Conservation (phyloP, 192 early-diverging fungal species). For the Polychytrium aggregatum region DNA sequence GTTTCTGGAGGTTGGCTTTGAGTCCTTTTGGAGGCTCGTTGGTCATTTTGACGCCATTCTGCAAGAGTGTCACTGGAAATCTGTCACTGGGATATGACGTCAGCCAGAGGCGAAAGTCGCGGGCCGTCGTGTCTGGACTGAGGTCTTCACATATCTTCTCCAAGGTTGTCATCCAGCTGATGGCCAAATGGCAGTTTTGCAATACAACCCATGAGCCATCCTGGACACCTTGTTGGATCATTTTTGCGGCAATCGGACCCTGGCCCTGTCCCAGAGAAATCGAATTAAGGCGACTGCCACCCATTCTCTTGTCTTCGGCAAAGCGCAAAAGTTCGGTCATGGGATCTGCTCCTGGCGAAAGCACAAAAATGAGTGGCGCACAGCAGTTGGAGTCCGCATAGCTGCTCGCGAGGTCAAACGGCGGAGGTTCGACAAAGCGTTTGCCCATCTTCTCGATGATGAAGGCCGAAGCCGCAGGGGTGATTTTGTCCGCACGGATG, state of each 20-base stretch:
- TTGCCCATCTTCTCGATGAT: slow-evolving; percentile 49
- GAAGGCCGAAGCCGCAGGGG: slow-evolving; percentile 29
- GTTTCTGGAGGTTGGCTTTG: slow-evolving; percentile 38
- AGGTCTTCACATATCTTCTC: slow-evolving; percentile 54
- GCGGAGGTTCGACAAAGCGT: slow-evolving; percentile 45
- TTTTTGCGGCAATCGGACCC: slow-evolving; percentile 49
- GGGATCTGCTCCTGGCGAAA: slow-evolving; percentile 50
- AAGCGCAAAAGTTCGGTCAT: slow-evolving; percentile 43
- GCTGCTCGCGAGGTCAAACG: slow-evolving; percentile 47
- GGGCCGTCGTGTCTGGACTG: slow-evolving; percentile 36
- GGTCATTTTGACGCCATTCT: slow-evolving; percentile 57
- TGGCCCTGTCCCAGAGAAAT: slow-evolving; percentile 54
- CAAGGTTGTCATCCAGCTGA: slow-evolving; percentile 49
- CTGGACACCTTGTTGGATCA: slow-evolving; percentile 32
- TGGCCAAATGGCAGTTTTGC: slow-evolving; percentile 52
- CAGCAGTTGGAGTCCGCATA: slow-evolving; percentile 39
- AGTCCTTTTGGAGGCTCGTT: slow-evolving; percentile 47
- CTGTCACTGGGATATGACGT: slow-evolving; percentile 48
- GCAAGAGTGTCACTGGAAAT: slow-evolving; percentile 45
- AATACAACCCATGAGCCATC: slow-evolving; percentile 47
- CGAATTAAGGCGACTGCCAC: slow-evolving; percentile 35
- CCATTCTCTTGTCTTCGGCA: slow-evolving; percentile 46
- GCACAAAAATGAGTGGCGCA: slow-evolving; percentile 43
- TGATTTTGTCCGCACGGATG: slow-evolving; percentile 45
- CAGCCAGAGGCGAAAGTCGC: slow-evolving; percentile 43